phyloP scores from a whole-genome alignment of 208 protist species.

The Wallacemonas rigidus region DNA sequence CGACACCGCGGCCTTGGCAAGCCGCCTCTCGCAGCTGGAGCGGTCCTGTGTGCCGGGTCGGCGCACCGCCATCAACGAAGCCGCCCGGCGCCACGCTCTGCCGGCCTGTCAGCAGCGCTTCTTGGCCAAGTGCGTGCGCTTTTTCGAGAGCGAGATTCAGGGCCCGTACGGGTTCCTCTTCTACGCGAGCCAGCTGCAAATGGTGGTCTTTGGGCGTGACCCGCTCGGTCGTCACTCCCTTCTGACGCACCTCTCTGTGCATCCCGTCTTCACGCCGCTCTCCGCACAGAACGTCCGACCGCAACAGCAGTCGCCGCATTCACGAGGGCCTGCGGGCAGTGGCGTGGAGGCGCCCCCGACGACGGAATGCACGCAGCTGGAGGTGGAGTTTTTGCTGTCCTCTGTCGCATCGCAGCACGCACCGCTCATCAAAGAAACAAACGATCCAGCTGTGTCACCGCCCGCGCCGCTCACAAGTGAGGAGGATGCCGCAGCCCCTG shows the following conservation, averaged over 20 bases:
- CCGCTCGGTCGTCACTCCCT: constrained; percentile 87
- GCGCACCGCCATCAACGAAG: constrained; percentile 5
- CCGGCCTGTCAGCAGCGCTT: constrained; percentile 52
- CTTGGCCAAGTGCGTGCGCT: constrained; percentile 47
- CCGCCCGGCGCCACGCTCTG: constrained; percentile 21
- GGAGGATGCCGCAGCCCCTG: neutral
- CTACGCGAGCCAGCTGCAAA: constrained; percentile 53
- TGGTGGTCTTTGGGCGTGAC: constrained; percentile 88
- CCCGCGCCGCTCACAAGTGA: no score
- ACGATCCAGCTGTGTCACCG: neutral
- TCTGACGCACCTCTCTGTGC: constrained; percentile 47
- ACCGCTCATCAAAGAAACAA: neutral
- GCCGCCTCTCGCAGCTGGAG: constrained; percentile 64
- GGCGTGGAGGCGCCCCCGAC: neutral
- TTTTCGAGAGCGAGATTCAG: constrained; percentile 76
- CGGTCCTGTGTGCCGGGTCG: constrained; percentile 24
- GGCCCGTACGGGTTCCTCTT: constrained; percentile 89
- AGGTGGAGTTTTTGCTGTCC: constrained; percentile 70
- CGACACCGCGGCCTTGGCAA: constrained; percentile 71
- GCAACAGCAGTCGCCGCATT: neutral
- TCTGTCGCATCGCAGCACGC: constrained; percentile 70
- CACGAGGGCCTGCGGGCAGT: neutral
- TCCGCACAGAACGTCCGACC: neutral
- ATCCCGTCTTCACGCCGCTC: neutral
- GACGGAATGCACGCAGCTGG: constrained; percentile 13